phyloP scores from a whole-genome alignment of 352 stramenopile species.

The Blastocystis sp. region DNA sequence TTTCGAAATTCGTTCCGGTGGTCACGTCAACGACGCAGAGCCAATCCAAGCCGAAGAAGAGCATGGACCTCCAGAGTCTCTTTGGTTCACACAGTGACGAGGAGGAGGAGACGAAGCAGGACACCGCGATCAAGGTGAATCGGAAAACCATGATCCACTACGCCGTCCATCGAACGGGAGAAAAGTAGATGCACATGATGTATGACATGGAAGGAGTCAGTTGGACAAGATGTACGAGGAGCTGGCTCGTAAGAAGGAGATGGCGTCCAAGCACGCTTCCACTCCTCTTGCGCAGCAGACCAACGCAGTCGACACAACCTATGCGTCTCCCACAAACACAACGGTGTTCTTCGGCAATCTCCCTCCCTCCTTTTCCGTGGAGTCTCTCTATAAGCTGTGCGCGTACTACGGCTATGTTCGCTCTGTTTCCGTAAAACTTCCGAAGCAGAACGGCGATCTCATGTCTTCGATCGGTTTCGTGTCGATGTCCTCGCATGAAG shows the following conservation, averaged over 20 bases:
- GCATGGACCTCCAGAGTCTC: neutral
- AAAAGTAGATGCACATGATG: neutral
- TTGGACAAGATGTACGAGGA: constrained; percentile 37
- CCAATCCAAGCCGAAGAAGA: neutral
- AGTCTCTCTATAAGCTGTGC: constrained; percentile 29
- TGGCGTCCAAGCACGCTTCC: neutral
- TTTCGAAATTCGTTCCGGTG: neutral
- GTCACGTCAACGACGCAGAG: neutral
- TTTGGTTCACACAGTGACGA: constrained; percentile 45
- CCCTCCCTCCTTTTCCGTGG: neutral
- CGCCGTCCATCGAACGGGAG: neutral
- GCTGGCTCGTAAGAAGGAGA: constrained; percentile 6
- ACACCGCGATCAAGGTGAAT: constrained; percentile 31
- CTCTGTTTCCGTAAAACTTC: neutral
- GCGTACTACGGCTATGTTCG: constrained; percentile 17
- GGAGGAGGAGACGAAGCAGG: neutral
- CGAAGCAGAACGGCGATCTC: neutral
- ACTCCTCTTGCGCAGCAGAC: neutral
- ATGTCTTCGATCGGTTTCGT: neutral
- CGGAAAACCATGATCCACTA: constrained; percentile 52
- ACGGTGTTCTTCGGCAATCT: constrained; percentile 37
- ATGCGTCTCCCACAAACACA: neutral
- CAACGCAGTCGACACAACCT: neutral
- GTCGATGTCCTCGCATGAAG: neutral
- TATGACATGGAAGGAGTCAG: constrained; percentile 1